Evolutionary conservation across 2,329 filamentous ascomycete species (phyloP), one percentile per base, ranked within the genome.

Genomic region (Ophiocordyceps sinensis): DNA sequence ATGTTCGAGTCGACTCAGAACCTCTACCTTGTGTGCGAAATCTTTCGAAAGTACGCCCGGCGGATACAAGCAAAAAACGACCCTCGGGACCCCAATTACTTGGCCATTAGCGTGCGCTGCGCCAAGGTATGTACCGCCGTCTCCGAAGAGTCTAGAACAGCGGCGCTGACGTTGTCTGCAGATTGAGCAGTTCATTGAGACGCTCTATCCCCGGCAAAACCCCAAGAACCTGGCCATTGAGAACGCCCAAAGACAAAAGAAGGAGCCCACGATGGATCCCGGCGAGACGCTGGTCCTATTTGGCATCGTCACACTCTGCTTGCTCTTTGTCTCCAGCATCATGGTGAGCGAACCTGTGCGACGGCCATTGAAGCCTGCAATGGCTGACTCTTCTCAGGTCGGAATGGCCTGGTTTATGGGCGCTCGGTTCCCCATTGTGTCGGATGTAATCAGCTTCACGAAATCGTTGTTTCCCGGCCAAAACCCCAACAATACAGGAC

Each of bases 1-100:
- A 96, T 98, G 91, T 73, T 79, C 46, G 77, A 94, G 53, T 93
- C 85, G 11, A 94, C 89, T 7, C 89, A 96, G 58, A 95, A 95
- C 58, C 70, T 96, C 40, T 72, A 73, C 42, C 68, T 84, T 1
- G 76, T 94, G 5, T 94, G 84, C 58, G 79, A 86, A 6, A 75
- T 86, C 12, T 96, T 96, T 71, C 75, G 76, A 54, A 70, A 64
- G 51, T 94, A 93, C 54, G 70, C 77, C 9, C 77, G 83, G 51
- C 77, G 75, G 60, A 96, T 98, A 60, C 82, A 88, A 55, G 79
- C 82, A 68, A 95, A 91, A 75, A 96, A 95, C 62, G 85, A 88
- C 47, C 89, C 91, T 0, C 79, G 80, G 53, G 91, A 98, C 54
- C 91, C 89, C 36, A 89, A 88, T 58, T 98, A 82, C 65, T 67